phyloP scores from a whole-genome alignment of 2,329 filamentous ascomycete genomes.

The Phaeosphaeriaceae sp. region DNA sequence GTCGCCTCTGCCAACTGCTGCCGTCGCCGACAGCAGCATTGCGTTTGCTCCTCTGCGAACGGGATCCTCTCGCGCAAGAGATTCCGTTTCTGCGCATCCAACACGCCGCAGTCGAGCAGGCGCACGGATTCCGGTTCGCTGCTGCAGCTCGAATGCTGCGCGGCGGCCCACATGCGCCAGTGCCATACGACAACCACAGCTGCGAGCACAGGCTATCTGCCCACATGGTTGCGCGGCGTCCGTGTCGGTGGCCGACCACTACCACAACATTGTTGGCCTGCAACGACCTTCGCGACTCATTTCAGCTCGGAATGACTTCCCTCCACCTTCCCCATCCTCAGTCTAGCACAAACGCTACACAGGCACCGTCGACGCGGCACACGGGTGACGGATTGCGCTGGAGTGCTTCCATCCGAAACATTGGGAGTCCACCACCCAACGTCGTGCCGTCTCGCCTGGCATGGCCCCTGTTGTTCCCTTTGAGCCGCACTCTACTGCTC shows the following conservation, averaged over 20 bases:
- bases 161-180: constrained; percentile 28
- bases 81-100: constrained; percentile 15
- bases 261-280: constrained; percentile 16
- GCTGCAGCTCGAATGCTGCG: constrained; percentile 27
- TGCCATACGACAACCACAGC: constrained; percentile 13
- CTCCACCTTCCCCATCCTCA: constrained; percentile 9
- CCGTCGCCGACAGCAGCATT: not conserved
- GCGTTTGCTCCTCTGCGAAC: not conserved
- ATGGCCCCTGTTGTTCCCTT: constrained; percentile 33
- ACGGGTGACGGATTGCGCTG: constrained; percentile 20
- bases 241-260: constrained; percentile 27
- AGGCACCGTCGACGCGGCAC: constrained; percentile 35
- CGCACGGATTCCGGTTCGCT: constrained; percentile 30
- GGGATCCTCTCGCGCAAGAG: constrained; percentile 7
- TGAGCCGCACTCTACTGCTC: constrained; percentile 47
- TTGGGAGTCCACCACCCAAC: constrained; percentile 38
- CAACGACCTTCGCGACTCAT: constrained; percentile 7
- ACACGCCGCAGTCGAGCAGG: constrained; percentile 16
- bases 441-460: constrained; percentile 35
- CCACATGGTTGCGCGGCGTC: constrained; percentile 27
- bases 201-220: constrained; percentile 21
- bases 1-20: not conserved
- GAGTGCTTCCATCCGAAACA: constrained; percentile 31
- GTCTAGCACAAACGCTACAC: constrained; percentile 28
- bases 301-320: constrained; percentile 24